Evolutionary conservation across 768 basidiomycete genomes (phyloP).

Genomic region (Leucosporidium creatinivorum): DNA sequence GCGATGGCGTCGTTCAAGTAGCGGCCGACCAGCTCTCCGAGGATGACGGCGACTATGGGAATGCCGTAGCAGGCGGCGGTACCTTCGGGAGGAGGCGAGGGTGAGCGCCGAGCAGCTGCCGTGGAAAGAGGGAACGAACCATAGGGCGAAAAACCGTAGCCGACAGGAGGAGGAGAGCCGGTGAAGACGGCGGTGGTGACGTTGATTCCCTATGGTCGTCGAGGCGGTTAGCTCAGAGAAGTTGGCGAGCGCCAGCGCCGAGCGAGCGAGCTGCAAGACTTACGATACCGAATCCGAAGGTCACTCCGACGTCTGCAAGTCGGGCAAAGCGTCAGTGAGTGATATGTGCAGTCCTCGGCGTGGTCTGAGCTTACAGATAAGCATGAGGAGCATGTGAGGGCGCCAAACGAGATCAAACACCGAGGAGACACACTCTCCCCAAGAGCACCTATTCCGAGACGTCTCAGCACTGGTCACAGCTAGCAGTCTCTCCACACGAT

Average conservation of each 20-base stretch:
- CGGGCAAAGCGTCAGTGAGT: background rate
- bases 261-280: slow-evolving; percentile 38
- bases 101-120: background rate
- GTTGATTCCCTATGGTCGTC: slow-evolving; percentile 40
- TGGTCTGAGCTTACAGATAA: slow-evolving; percentile 37
- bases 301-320: slow-evolving; percentile 44
- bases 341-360: background rate
- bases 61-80: slow-evolving; percentile 25
- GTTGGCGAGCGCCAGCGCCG: slow-evolving; percentile 47
- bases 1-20: slow-evolving; percentile 54
- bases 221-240: background rate
- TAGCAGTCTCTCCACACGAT: slow-evolving; percentile 56
- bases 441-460: slow-evolving; percentile 53
- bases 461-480: slow-evolving; percentile 58
- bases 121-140: slow-evolving; percentile 49
- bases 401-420: slow-evolving; percentile 56
- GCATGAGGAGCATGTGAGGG: slow-evolving; percentile 53
- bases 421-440: slow-evolving; percentile 48
- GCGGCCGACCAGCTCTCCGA: slow-evolving; percentile 53
- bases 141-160: slow-evolving; percentile 52
- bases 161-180: slow-evolving; percentile 51
- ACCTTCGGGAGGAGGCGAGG: slow-evolving; percentile 9
- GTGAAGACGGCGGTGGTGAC: slow-evolving; percentile 60
- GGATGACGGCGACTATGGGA: slow-evolving; percentile 48
- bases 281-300: slow-evolving; percentile 57